Evolutionary conservation across 2,329 filamentous ascomycete genomes (phyloP).

Genomic region (Cadophora malorum): DNA sequence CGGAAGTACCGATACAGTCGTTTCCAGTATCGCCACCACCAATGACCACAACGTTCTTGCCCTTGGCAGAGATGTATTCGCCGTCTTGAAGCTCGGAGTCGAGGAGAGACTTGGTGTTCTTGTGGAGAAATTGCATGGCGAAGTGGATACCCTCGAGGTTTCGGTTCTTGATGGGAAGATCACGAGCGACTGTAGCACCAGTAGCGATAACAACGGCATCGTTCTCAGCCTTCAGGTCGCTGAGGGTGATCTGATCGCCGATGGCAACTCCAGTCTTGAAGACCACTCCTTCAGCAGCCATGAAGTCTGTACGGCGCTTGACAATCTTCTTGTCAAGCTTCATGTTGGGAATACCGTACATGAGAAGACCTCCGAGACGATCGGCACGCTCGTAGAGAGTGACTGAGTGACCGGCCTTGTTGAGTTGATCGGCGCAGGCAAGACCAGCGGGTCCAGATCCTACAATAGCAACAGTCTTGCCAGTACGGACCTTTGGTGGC

Average conservation of each 20-base stretch:
- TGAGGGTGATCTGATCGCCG: slow-evolving; percentile 74
- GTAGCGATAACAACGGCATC: slow-evolving; percentile 91
- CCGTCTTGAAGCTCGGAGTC: slow-evolving; percentile 87
- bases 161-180: slow-evolving; percentile 88
- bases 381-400: slow-evolving; percentile 94
- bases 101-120: slow-evolving; percentile 96
- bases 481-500: slow-evolving; percentile 79
- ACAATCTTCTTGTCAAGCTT: slow-evolving; percentile 98
- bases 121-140: slow-evolving; percentile 96
- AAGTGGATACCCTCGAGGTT: slow-evolving; percentile 91
- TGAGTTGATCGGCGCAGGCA: slow-evolving; percentile 90
- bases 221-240: slow-evolving; percentile 74
- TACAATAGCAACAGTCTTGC: slow-evolving; percentile 87
- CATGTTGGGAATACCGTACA: slow-evolving; percentile 99
- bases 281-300: slow-evolving; percentile 84
- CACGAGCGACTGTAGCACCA: slow-evolving; percentile 90
- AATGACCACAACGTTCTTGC: slow-evolving; percentile 95
- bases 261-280: slow-evolving; percentile 82
- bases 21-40: slow-evolving; percentile 98
- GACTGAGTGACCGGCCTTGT: slow-evolving; percentile 86
- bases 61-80: slow-evolving; percentile 91
- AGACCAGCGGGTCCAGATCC: slow-evolving; percentile 93
- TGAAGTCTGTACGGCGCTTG: slow-evolving; percentile 93
- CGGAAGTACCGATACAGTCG: slow-evolving; percentile 95
- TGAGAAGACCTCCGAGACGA: slow-evolving; percentile 87